phyloP scores from a whole-genome alignment of 805 yeast species.

The Kurtzmaniella cleridarum region DNA sequence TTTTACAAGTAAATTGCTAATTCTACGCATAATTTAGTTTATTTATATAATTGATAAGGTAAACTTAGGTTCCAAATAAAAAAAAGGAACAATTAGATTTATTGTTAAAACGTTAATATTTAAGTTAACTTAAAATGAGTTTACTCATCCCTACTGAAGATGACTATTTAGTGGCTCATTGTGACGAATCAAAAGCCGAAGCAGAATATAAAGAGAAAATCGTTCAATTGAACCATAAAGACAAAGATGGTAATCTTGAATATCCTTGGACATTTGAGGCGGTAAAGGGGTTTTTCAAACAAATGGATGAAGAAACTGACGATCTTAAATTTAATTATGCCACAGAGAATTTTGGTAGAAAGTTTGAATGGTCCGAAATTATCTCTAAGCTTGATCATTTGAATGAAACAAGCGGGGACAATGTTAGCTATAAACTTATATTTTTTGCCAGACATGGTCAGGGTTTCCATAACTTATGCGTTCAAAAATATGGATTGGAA shows the following conservation, averaged over 20 bases:
- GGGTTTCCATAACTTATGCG: constrained; percentile 48
- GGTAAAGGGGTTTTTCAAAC: constrained; percentile 41
- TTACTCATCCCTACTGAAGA: constrained; percentile 19
- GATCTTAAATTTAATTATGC: constrained; percentile 37
- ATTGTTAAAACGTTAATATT: too few relatives aligned
- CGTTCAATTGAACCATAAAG: background rate
- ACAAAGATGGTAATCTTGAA: background rate
- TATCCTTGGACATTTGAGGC: constrained; percentile 31
- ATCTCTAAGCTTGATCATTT: constrained; percentile 25
- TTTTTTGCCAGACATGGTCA: constrained; percentile 51
- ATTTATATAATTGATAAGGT: too few relatives aligned
- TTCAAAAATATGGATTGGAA: constrained; percentile 39
- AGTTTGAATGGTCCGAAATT: constrained; percentile 30
- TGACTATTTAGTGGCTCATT: constrained; percentile 24
- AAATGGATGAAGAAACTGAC: constrained; percentile 37
- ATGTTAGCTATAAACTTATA: constrained; percentile 39
- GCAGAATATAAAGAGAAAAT: constrained; percentile 5
- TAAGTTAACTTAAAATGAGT: constrained; percentile 8
- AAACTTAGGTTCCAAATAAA: too few relatives aligned
- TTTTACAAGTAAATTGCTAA: background rate
- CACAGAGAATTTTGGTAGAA: constrained; percentile 39
- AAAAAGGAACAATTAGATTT: too few relatives aligned
- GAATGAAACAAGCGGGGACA: constrained; percentile 21
- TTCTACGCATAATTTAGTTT: background rate
- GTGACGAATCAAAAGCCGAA: constrained; percentile 6